Conservation (phyloP, 176 grass and related monocot genomes). For the Paspalum notatum region DNA sequence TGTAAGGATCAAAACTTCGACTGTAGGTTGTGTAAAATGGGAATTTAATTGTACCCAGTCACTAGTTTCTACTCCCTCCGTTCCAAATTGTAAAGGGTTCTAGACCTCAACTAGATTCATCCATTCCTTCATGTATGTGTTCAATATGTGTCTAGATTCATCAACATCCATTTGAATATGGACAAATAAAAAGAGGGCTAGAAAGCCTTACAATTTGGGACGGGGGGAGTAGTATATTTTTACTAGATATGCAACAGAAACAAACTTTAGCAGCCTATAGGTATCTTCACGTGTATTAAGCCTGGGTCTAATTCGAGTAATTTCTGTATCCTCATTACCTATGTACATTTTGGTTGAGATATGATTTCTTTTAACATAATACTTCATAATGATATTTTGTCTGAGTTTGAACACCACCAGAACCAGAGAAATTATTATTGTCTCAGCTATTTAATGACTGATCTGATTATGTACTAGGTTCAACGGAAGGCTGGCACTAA, state of each 20-base stretch:
- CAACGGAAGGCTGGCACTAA: background rate
- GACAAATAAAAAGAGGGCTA: too few relatives aligned
- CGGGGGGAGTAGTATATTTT: background rate
- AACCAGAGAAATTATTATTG: background rate
- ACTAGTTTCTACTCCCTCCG: background rate
- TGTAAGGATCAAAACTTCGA: slow-evolving; percentile 10
- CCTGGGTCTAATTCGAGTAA: background rate
- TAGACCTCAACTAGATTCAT: too few relatives aligned
- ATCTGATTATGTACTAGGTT: background rate
- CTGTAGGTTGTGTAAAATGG: slow-evolving; percentile 5
- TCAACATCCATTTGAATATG: too few relatives aligned
- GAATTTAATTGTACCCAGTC: background rate
- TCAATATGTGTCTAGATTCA: too few relatives aligned
- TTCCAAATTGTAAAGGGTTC: too few relatives aligned
- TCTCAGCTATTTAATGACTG: background rate
- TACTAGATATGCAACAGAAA: slow-evolving; percentile 14
- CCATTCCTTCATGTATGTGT: too few relatives aligned
- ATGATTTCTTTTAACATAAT: background rate
- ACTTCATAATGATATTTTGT: slow-evolving; percentile 11
- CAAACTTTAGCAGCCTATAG: background rate
- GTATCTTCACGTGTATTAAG: background rate
- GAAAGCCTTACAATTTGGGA: too few relatives aligned
- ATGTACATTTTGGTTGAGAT: background rate
- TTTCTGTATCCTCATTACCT: background rate
- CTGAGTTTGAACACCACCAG: background rate